Evolutionary conservation across 305 asterid genomes (phyloP).

Genomic region (Fraxinus nigra): DNA sequence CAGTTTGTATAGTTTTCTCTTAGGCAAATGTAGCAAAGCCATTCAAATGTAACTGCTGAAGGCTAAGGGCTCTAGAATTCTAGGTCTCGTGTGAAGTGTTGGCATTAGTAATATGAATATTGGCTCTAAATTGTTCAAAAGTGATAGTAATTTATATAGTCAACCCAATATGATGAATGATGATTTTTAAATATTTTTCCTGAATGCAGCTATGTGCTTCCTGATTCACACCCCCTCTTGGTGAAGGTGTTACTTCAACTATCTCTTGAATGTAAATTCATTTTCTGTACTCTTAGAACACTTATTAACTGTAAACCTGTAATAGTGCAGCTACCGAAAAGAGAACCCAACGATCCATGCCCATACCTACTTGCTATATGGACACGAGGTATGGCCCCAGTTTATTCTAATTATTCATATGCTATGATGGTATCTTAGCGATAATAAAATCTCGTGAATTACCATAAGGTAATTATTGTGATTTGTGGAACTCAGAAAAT

Average conservation of each 20-base stretch:
- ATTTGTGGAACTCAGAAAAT: conserved; percentile 18
- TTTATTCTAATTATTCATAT: neutral
- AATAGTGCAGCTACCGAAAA: conserved; percentile 19
- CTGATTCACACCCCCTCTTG: conserved; percentile 20
- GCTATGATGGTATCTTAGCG: neutral
- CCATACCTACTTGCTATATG: conserved; percentile 33
- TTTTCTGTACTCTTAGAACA: neutral
- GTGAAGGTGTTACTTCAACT: conserved; percentile 21
- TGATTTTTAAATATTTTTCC: neutral
- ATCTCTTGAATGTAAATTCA: neutral
- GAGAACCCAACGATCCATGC: conserved; percentile 22
- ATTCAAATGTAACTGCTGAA: neutral
- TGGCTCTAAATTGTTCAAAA: neutral
- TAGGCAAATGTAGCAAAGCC: neutral
- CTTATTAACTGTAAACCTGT: neutral
- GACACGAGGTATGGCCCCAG: conserved; percentile 24
- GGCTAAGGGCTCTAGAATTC: neutral
- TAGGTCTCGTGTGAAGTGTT: neutral
- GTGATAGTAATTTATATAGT: neutral
- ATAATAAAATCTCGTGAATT: neutral
- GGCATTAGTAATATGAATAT: neutral
- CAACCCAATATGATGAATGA: neutral
- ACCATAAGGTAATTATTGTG: neutral
- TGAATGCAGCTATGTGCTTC: conserved; percentile 28
- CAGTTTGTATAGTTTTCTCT: neutral